phyloP scores from a whole-genome alignment of 305 asterid genomes.

The Fraxinus ornus region DNA sequence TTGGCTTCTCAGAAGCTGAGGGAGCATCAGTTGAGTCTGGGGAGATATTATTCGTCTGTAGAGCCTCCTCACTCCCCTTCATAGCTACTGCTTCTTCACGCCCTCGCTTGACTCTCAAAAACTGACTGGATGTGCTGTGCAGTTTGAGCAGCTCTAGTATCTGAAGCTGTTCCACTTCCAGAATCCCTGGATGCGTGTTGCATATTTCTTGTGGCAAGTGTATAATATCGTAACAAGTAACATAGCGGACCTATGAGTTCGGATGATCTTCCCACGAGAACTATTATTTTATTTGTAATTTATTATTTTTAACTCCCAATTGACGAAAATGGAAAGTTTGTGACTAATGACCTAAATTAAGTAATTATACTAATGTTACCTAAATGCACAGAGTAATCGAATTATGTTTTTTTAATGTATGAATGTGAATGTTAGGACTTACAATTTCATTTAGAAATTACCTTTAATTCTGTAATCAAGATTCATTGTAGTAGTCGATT shows the following conservation, averaged over 20 bases:
- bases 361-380: background rate
- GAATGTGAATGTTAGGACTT: background rate
- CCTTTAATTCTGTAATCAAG: background rate
- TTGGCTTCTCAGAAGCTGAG: background rate
- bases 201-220: background rate
- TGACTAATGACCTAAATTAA: background rate
- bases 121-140: conserved; percentile 15
- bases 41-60: conserved; percentile 14
- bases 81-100: conserved; percentile 1
- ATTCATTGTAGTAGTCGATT: too few species aligned
- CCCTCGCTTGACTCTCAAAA: conserved; percentile 28
- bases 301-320: too few species aligned
- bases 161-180: conserved; percentile 16
- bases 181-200: conserved; percentile 17
- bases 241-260: background rate
- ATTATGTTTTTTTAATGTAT: background rate
- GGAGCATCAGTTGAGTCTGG: background rate
- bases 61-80: conserved; percentile 18
- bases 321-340: background rate
- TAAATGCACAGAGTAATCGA: background rate
- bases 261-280: background rate
- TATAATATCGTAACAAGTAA: background rate
- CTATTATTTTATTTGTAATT: too few species aligned
- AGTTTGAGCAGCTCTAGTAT: conserved; percentile 22
- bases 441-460: too few species aligned